These are phyloP conservation scores for Penicillium mononematosum DNA, from an alignment of 495 filamentous ascomycete species.

Conservation along the genomic window DNA sequence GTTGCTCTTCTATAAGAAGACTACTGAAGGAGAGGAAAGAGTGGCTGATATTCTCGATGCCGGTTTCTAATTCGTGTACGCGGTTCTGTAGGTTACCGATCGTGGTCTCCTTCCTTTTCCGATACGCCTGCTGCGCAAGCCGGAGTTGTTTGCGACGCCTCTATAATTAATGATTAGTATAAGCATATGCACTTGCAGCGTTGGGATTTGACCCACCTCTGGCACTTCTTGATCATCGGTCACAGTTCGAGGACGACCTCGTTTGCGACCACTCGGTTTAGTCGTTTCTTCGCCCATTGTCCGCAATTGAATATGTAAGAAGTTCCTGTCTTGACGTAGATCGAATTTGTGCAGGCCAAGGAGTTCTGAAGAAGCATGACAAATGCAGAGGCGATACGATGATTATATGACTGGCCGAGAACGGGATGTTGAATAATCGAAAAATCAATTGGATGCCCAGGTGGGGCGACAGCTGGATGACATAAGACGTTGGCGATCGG, in stretches of 20 bases:
- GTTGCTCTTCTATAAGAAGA: slow-evolving; percentile 50
- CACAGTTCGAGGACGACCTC: slow-evolving; percentile 28
- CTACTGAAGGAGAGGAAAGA: slow-evolving; percentile 72
- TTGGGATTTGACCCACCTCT: slow-evolving; percentile 19
- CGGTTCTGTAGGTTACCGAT: slow-evolving; percentile 69
- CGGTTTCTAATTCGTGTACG: slow-evolving; percentile 63
- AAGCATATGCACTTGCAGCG: background rate
- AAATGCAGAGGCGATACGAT: background rate
- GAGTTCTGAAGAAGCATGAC: slow-evolving; percentile 8
- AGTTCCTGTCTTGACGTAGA: background rate
- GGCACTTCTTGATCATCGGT: slow-evolving; percentile 27
- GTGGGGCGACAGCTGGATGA: background rate
- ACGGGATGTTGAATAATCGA: slow-evolving; percentile 25
- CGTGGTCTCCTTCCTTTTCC: slow-evolving; percentile 81
- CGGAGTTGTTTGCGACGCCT: slow-evolving; percentile 79
- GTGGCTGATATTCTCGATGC: slow-evolving; percentile 73
- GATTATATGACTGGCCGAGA: slow-evolving; percentile 10
- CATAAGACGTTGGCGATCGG: background rate
- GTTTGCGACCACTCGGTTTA: slow-evolving; percentile 21
- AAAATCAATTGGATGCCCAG: slow-evolving; percentile 3
- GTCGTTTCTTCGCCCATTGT: slow-evolving; percentile 14
- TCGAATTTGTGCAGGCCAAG: background rate
- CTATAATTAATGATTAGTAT: slow-evolving; percentile 15
- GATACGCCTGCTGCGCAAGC: slow-evolving; percentile 81
- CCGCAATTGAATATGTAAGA: background rate